Evolutionary conservation across 148 eudicot genomes (phyloP).

Genomic region (Vaccinium macrocarpon): DNA sequence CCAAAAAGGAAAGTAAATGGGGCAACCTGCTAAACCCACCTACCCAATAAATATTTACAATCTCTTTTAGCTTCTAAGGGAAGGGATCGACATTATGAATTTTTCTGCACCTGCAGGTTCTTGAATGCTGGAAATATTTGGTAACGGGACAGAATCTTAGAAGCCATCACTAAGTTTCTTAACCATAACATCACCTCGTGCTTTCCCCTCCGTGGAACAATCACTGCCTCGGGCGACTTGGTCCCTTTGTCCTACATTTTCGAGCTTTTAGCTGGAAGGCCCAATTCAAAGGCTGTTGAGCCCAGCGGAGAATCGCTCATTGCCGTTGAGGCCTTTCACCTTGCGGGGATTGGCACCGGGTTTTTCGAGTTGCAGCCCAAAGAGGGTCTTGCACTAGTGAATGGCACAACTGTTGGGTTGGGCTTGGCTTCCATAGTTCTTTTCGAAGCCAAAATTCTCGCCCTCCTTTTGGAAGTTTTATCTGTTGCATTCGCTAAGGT

Average conservation of each 20-base stretch:
- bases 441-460: constrained; percentile 29
- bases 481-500: constrained; percentile 33
- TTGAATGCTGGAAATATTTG: constrained; percentile 39
- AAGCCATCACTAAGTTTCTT: constrained; percentile 29
- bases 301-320: constrained; percentile 21
- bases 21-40: too few relatives aligned
- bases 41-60: too few relatives aligned
- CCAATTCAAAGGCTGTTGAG: constrained; percentile 30
- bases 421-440: constrained; percentile 32
- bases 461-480: constrained; percentile 22
- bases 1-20: too few relatives aligned
- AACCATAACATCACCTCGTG: constrained; percentile 39
- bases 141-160: constrained; percentile 23
- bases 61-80: neutral
- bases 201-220: constrained; percentile 35
- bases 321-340: constrained; percentile 21
- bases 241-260: constrained; percentile 37
- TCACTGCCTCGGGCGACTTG: constrained; percentile 32
- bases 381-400: constrained; percentile 35
- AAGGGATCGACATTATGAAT: too few relatives aligned
- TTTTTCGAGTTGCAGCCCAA: too few relatives aligned
- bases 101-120: constrained; percentile 16
- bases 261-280: constrained; percentile 29
- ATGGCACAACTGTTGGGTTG: constrained; percentile 37
- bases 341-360: constrained; percentile 21